A percentile compares a stretch with the other conserved stretches of the same genome.
Conservation (phyloP, 1,139 yeast species). For the Geotrichum aggregatum region DNA sequence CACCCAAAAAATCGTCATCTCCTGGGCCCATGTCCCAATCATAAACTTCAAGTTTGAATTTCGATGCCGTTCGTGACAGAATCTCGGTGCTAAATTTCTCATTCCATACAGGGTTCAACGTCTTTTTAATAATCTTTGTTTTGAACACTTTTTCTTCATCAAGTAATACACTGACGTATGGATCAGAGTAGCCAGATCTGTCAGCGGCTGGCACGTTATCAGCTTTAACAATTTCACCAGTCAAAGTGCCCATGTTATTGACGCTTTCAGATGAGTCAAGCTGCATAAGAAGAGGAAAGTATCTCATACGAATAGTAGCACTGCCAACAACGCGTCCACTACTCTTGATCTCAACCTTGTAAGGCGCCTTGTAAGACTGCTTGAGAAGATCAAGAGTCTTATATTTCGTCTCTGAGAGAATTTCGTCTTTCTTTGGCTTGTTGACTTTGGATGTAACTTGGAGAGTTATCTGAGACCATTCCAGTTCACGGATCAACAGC, state of each 20-base stretch:
- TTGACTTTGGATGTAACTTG: slow-evolving; percentile 52
- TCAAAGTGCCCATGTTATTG: slow-evolving; percentile 69
- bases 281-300: slow-evolving; percentile 65
- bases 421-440: slow-evolving; percentile 51
- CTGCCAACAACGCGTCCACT: slow-evolving; percentile 54
- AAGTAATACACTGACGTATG: slow-evolving; percentile 65
- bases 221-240: slow-evolving; percentile 62
- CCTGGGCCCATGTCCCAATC: slow-evolving; percentile 95
- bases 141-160: slow-evolving; percentile 63
- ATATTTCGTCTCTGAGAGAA: slow-evolving; percentile 58
- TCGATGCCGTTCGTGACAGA: slow-evolving; percentile 57
- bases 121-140: slow-evolving; percentile 77
- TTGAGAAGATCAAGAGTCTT: slow-evolving; percentile 66
- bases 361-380: slow-evolving; percentile 60
- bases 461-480: slow-evolving; percentile 63
- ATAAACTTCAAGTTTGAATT: slow-evolving; percentile 53
- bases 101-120: slow-evolving; percentile 84
- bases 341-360: slow-evolving; percentile 47
- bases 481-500: slow-evolving; percentile 67
- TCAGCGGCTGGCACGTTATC: slow-evolving; percentile 77
- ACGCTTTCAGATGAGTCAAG: slow-evolving; percentile 74
- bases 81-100: slow-evolving; percentile 55
- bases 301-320: slow-evolving; percentile 61
- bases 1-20: slow-evolving; percentile 76
- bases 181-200: slow-evolving; percentile 88